phyloP scores from a whole-genome alignment of 1,284 basidiomycete species.

The Coniferiporia weirii region DNA sequence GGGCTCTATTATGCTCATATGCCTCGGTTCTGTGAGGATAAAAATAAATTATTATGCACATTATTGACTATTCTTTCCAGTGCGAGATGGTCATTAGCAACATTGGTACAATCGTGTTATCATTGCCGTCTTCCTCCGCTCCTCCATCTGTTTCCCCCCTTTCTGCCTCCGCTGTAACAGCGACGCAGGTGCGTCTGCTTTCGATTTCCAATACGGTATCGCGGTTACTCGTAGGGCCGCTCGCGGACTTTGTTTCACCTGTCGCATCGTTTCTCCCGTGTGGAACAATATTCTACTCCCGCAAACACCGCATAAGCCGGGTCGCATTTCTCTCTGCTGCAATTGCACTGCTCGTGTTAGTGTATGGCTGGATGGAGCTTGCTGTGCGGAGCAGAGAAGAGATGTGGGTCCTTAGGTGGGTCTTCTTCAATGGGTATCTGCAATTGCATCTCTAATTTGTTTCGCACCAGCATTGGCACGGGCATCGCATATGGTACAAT shows the following conservation, averaged over 20 bases:
- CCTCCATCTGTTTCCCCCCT: conserved; percentile 22
- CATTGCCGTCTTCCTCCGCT: conserved; percentile 39
- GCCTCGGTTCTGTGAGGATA: conserved; percentile 58
- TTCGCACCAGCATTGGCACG: conserved; percentile 45
- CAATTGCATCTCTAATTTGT: not conserved
- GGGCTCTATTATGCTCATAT: conserved; percentile 38
- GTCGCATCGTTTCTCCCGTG: conserved; percentile 37
- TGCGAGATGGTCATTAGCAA: conserved; percentile 79
- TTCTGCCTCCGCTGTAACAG: conserved; percentile 33
- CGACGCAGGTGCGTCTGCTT: conserved; percentile 63
- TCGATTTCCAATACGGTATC: conserved; percentile 66
- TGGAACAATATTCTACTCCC: conserved; percentile 34
- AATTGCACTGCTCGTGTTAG: conserved; percentile 40
- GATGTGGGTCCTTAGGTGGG: conserved; percentile 44
- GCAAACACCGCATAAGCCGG: conserved; percentile 54
- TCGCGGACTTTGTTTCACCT: conserved; percentile 68
- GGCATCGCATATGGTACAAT: conserved; percentile 63
- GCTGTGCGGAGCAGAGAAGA: conserved; percentile 42
- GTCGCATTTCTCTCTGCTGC: conserved; percentile 51
- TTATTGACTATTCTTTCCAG: conserved; percentile 31
- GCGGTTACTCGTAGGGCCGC: conserved; percentile 60
- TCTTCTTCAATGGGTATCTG: conserved; percentile 37
- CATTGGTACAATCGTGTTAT: conserved; percentile 67
- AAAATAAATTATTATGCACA: conserved; percentile 3
- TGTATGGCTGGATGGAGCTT: conserved; percentile 50